Evolutionary conservation across 805 yeast species (phyloP).

Genomic region (Cyberlindnera saturnus): DNA sequence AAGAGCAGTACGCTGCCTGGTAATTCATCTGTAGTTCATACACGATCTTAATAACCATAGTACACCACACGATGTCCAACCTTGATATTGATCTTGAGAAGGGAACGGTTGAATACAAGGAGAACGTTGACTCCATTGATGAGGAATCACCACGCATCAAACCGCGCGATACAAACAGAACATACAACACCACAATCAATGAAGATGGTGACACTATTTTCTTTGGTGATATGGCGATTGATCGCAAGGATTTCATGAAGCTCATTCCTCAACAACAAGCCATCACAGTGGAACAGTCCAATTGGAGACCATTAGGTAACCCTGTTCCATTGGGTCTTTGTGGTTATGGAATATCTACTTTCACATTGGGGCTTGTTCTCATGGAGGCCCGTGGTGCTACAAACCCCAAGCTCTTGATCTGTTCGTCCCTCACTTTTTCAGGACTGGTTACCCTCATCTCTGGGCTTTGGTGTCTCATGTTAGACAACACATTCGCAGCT

Average conservation of each 20-base stretch:
- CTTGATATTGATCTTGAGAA: conserved; percentile 10
- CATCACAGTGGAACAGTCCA: conserved; percentile 25
- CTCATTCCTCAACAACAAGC: conserved; percentile 34
- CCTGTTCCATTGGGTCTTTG: conserved; percentile 52
- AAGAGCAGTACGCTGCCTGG: too few relatives aligned
- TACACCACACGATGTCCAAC: not conserved
- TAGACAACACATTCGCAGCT: conserved; percentile 52
- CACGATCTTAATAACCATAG: not conserved
- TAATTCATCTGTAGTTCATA: too few relatives aligned
- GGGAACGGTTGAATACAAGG: conserved; percentile 6
- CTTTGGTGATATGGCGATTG: conserved; percentile 36
- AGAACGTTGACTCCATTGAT: conserved; percentile 1
- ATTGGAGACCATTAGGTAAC: conserved; percentile 42
- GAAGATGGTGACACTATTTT: conserved; percentile 31
- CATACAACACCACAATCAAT: conserved; percentile 13
- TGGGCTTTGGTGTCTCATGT: conserved; percentile 44
- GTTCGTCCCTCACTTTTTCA: conserved; percentile 42
- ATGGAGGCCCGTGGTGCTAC: conserved; percentile 42
- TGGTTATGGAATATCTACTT: conserved; percentile 41
- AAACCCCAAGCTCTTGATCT: conserved; percentile 37
- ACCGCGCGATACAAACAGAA: conserved; percentile 3
- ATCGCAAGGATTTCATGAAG: conserved; percentile 46
- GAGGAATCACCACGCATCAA: conserved; percentile 1
- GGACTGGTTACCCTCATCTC: conserved; percentile 45
- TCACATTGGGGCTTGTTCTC: conserved; percentile 40